Evolutionary conservation across 2,329 filamentous ascomycete species (phyloP), one percentile per base, ranked within the genome.

Genomic region (Aphanoascus verrucosus): DNA sequence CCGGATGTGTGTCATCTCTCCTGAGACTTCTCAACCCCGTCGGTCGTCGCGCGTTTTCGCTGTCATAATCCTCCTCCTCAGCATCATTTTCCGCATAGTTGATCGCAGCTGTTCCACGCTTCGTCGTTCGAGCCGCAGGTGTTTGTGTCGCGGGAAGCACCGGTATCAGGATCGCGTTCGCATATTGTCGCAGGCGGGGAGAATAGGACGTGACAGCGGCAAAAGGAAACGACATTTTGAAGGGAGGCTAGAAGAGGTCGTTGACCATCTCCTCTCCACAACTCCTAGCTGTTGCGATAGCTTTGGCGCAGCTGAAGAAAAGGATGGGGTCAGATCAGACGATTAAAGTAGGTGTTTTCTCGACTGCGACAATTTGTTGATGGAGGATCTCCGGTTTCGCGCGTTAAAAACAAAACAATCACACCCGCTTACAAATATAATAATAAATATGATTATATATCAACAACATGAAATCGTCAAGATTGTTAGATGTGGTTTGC

Each of bases 21-120:
- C 88, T 82, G 64, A 90, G 70, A 64, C 85, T 96, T 61, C 90
- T 84, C 68, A 96, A 68, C 4, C 90, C 89, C 0, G 89, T 94
- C 11, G 87, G 80, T 54, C 81, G 74, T 57, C 82, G 74, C 20
- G 79, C 86, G 1, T 84, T 84, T 58, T 91, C 83, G 58, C 88
- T 74, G 37, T 76, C 74, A 59, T 76, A 77, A 63, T 91, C 74
- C 38, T 76, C 74, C 57, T 84, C 89, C 60, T 96, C 91, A 65
- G 85, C 94, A 45, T 90, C 90, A 67, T 97, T 91, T 67, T 98
- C 93, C 20, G 93, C 91, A 66, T 98, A 98, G 73, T 96, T 98
- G 72, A 97, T 93, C 58, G 91, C 87, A 34, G 88, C 93, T 1
- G 93, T 97, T 55, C 93, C 93, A 70, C 93, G 85, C 75, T 98